These are phyloP conservation scores for Coprinellus micaceus DNA, from an alignment of 768 basidiomycete species.

Conservation along the genomic window DNA sequence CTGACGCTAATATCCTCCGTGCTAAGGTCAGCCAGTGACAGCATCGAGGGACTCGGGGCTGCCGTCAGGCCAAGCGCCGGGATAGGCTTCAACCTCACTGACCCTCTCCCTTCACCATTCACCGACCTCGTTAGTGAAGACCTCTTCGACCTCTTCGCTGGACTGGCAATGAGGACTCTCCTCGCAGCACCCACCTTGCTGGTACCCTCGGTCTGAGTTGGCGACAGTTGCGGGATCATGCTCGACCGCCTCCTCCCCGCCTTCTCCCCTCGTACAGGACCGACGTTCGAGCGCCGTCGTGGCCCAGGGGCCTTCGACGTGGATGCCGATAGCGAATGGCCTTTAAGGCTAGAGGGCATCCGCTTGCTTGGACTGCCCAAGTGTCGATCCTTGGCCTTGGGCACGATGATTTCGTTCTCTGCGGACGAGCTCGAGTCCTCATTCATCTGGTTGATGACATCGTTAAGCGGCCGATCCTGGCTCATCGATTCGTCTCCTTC, in stretches of 20 bases:
- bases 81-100: constrained; percentile 25
- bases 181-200: constrained; percentile 21
- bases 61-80: constrained; percentile 13
- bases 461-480: constrained; percentile 24
- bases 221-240: constrained; percentile 67
- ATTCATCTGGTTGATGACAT: constrained; percentile 51
- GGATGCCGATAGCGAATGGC: constrained; percentile 20
- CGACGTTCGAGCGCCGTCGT: constrained; percentile 65
- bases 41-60: constrained; percentile 38
- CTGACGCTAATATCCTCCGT: constrained; percentile 43
- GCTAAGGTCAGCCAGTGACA: constrained; percentile 19
- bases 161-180: constrained; percentile 47
- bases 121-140: constrained; percentile 47
- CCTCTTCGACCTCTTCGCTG: constrained; percentile 57
- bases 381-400: constrained; percentile 36
- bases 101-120: constrained; percentile 22
- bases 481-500: constrained; percentile 62
- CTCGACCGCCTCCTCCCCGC: constrained; percentile 73
- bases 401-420: constrained; percentile 32
- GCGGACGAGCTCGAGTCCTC: constrained; percentile 28
- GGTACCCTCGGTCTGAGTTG: constrained; percentile 28
- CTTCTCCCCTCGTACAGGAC: constrained; percentile 72
- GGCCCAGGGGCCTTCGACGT: constrained; percentile 17
- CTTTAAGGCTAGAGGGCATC: constrained; percentile 45
- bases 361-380: constrained; percentile 48